phyloP scores from a whole-genome alignment of 1,284 basidiomycete species.

The Sanghuangporus weigelae region DNA sequence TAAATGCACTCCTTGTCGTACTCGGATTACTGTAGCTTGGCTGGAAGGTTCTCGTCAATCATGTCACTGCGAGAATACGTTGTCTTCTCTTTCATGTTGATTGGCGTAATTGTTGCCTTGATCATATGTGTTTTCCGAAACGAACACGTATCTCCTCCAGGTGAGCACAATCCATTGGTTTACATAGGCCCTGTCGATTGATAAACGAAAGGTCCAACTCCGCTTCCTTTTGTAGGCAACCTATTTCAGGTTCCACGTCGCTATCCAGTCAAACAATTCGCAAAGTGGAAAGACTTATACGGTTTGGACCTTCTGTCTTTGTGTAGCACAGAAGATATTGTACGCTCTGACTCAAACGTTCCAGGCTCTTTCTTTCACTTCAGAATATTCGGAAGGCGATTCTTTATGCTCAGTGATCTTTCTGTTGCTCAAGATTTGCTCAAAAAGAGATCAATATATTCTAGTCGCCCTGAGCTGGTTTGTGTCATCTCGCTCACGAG shows the following conservation, averaged over 20 bases:
- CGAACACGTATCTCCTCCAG: too few species aligned
- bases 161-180: too few species aligned
- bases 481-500: background rate
- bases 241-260: background rate
- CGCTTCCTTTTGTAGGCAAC: conserved; percentile 9
- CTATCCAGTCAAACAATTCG: background rate
- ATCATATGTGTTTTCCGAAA: too few species aligned
- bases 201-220: too few species aligned
- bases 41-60: too few species aligned
- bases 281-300: background rate
- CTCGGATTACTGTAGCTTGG: too few species aligned
- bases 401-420: conserved; percentile 17
- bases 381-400: conserved; percentile 10
- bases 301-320: background rate
- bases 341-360: background rate
- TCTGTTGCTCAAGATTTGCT: conserved; percentile 17
- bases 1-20: too few species aligned
- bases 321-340: too few species aligned
- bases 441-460: conserved; percentile 18
- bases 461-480: conserved; percentile 4
- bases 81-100: too few species aligned
- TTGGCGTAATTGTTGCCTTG: too few species aligned
- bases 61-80: too few species aligned
- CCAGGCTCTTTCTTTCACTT: conserved; percentile 12
- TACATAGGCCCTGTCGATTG: too few species aligned